These are phyloP conservation scores for Penicillium diatomitis DNA, from an alignment of 495 filamentous ascomycete species.

Conservation along the genomic window DNA sequence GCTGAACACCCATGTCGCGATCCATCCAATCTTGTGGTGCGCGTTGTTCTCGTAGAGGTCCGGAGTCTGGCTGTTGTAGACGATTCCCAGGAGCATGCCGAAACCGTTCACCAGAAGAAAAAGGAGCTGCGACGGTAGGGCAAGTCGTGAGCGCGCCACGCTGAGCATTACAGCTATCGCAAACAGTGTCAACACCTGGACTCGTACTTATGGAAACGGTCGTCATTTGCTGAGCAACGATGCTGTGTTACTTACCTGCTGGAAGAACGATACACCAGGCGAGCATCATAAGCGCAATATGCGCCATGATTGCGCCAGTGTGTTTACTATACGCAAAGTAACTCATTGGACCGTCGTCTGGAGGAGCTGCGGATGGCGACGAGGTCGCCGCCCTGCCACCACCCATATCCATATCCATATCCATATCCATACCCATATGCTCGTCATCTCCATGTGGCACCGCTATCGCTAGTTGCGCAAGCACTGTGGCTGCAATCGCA, in stretches of 20 bases:
- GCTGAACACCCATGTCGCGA: constrained; percentile 60
- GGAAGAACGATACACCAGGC: constrained; percentile 83
- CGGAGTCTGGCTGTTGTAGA: constrained; percentile 77
- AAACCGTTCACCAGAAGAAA: constrained; percentile 67
- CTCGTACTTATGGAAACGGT: too few species aligned
- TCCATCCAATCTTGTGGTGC: constrained; percentile 86
- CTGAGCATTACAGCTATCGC: constrained; percentile 71
- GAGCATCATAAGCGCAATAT: constrained; percentile 71
- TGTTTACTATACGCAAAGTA: constrained; percentile 71
- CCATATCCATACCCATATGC: constrained; percentile 27
- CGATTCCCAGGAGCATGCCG: constrained; percentile 59
- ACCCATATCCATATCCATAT: constrained; percentile 31
- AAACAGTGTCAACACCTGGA: neutral
- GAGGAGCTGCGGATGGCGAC: neutral
- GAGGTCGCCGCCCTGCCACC: constrained; percentile 24
- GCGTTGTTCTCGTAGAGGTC: constrained; percentile 84
- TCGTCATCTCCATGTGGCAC: constrained; percentile 31
- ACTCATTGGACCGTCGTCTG: constrained; percentile 36
- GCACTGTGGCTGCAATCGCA: constrained; percentile 23
- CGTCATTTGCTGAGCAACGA: neutral
- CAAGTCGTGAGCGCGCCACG: constrained; percentile 67
- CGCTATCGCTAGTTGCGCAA: constrained; percentile 27
- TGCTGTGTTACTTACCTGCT: constrained; percentile 47
- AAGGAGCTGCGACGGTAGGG: constrained; percentile 60
- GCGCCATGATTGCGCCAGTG: constrained; percentile 57